Conservation (phyloP, 2,329 filamentous ascomycete species). For the Xylariaceae sp. region DNA sequence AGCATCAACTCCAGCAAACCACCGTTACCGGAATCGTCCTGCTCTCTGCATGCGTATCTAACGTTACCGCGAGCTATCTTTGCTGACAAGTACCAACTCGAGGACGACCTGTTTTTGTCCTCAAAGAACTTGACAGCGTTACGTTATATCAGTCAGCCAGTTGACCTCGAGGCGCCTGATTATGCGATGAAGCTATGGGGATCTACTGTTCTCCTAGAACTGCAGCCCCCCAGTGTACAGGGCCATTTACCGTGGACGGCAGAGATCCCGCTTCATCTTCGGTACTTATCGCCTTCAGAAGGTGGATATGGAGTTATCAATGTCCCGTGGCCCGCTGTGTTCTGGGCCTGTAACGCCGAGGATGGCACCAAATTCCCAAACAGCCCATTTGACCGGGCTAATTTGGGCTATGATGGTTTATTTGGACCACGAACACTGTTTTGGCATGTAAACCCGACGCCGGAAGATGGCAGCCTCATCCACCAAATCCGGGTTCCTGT, state of each 20-base stretch:
- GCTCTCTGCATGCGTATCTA: constrained; percentile 78
- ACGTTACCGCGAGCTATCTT: constrained; percentile 84
- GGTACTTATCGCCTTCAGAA: constrained; percentile 73
- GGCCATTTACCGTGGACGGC: constrained; percentile 63
- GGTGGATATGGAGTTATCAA: constrained; percentile 61
- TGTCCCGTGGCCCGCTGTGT: constrained; percentile 83
- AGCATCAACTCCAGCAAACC: constrained; percentile 61
- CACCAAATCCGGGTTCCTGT: constrained; percentile 70
- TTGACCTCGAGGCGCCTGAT: constrained; percentile 89
- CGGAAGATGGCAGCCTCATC: constrained; percentile 51
- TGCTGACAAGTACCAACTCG: constrained; percentile 85
- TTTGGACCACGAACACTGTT: constrained; percentile 82
- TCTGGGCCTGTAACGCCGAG: constrained; percentile 84
- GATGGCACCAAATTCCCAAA: constrained; percentile 70
- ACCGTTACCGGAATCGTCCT: constrained; percentile 63
- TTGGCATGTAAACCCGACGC: constrained; percentile 73
- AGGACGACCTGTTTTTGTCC: constrained; percentile 75
- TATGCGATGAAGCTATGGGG: constrained; percentile 83
- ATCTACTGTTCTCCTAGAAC: constrained; percentile 76
- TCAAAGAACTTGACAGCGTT: constrained; percentile 79
- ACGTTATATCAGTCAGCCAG: constrained; percentile 73
- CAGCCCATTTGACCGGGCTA: constrained; percentile 85
- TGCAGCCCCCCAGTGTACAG: constrained; percentile 60
- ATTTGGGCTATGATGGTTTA: constrained; percentile 84
- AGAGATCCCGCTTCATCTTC: constrained; percentile 82